Evolutionary conservation across 1,139 yeast species (phyloP).

Genomic region (Pichia sp.): DNA sequence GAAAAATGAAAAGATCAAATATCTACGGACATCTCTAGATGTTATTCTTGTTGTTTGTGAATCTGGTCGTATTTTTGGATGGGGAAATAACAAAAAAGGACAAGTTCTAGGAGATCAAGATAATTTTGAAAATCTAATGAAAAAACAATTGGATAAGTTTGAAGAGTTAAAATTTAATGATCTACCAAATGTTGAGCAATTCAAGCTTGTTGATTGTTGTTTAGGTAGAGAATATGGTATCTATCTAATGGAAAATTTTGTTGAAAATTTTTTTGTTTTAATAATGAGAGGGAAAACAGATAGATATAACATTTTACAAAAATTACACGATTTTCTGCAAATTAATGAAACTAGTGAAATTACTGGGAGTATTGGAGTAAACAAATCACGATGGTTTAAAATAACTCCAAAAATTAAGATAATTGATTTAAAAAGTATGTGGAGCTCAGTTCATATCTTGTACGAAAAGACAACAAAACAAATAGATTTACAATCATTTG

Average conservation of each 20-base stretch:
- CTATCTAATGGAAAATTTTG: slow-evolving; percentile 2
- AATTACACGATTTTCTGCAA: background rate
- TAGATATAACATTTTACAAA: slow-evolving; percentile 4
- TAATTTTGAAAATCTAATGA: no score
- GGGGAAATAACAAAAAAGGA: slow-evolving; percentile 81
- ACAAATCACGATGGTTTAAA: slow-evolving; percentile 2
- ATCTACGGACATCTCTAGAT: slow-evolving; percentile 40
- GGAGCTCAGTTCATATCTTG: slow-evolving; percentile 70
- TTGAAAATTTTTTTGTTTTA: background rate
- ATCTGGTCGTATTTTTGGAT: slow-evolving; percentile 50
- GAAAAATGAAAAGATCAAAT: background rate
- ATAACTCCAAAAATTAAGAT: background rate
- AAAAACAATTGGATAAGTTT: slow-evolving; percentile 22
- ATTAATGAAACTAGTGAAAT: background rate
- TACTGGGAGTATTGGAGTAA: background rate
- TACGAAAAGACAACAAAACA: slow-evolving; percentile 20
- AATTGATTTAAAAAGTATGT: slow-evolving; percentile 45
- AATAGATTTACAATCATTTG: slow-evolving; percentile 39
- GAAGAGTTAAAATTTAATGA: slow-evolving; percentile 19
- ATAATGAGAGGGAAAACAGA: slow-evolving; percentile 11
- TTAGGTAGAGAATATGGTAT: slow-evolving; percentile 46
- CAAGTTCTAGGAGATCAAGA: slow-evolving; percentile 41
- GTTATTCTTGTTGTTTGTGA: slow-evolving; percentile 42
- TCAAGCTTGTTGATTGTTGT: slow-evolving; percentile 21
- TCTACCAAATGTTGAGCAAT: slow-evolving; percentile 7